phyloP scores from a whole-genome alignment of 805 yeast genomes.

The Priceomyces castillae region DNA sequence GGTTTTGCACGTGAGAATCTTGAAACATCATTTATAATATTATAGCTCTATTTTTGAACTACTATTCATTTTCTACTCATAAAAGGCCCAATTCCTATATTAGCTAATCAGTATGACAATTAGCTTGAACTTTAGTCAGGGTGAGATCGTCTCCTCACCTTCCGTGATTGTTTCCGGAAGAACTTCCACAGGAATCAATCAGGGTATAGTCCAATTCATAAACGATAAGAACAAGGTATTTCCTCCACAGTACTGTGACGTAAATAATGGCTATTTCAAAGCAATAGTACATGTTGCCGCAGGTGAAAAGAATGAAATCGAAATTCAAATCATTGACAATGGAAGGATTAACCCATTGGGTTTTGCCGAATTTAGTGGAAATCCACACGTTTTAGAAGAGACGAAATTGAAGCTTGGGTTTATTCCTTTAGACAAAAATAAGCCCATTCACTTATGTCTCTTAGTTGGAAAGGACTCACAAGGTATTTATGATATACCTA shows the following conservation, averaged over 20 bases:
- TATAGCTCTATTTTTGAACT: no score
- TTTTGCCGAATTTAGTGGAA: constrained; percentile 16
- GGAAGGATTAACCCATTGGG: constrained; percentile 32
- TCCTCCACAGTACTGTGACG: constrained; percentile 71
- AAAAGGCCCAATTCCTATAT: not conserved
- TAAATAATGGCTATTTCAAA: constrained; percentile 65
- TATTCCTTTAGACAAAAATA: constrained; percentile 57
- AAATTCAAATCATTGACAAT: constrained; percentile 47
- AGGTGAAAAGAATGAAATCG: constrained; percentile 56
- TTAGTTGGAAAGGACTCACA: constrained; percentile 76
- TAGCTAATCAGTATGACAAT: constrained; percentile 19
- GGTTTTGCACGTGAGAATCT: no score
- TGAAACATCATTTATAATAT: no score
- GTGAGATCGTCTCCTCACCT: constrained; percentile 42
- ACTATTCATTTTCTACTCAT: not conserved
- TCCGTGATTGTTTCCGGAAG: constrained; percentile 35
- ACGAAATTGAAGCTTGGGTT: constrained; percentile 22
- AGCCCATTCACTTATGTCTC: constrained; percentile 79
- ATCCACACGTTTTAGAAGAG: constrained; percentile 20
- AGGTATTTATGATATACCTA: constrained; percentile 67
- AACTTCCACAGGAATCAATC: constrained; percentile 13
- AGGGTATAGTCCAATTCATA: constrained; percentile 31
- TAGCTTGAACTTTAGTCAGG: constrained; percentile 29
- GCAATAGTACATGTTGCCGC: constrained; percentile 68
- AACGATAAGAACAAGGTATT: constrained; percentile 41